Percentiles rank a stretch among this genome's conserved stretches.
Conservation (phyloP, 345 rosid species). For the Corymbia maculata region DNA sequence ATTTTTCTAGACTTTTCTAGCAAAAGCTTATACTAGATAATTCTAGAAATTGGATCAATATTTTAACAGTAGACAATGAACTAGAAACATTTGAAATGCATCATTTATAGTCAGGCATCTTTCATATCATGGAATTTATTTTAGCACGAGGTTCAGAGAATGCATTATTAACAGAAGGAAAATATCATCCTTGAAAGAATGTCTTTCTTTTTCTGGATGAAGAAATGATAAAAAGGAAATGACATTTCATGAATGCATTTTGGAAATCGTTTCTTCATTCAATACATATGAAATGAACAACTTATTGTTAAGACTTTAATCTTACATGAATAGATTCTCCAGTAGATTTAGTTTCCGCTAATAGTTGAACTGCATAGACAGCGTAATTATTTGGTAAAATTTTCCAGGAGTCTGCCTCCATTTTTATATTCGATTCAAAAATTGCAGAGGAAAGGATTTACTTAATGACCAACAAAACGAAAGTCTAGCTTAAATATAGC, state of each 20-base stretch:
- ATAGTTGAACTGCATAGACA: background rate
- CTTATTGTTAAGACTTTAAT: background rate
- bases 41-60: too few species aligned
- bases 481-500: background rate
- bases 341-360: background rate
- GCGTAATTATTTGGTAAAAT: background rate
- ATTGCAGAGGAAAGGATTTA: background rate
- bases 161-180: background rate
- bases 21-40: too few species aligned
- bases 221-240: background rate
- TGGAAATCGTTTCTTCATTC: background rate
- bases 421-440: background rate
- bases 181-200: background rate
- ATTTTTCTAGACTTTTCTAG: too few species aligned
- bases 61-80: background rate
- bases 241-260: background rate
- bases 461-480: background rate
- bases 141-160: background rate
- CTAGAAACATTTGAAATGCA: background rate
- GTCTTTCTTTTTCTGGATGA: background rate
- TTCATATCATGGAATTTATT: background rate
- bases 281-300: background rate
- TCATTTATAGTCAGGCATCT: background rate
- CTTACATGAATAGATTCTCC: background rate
- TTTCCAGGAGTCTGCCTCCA: background rate